Evolutionary conservation across 305 asterid genomes (phyloP).

Genomic region (Nicotiana rustica): DNA sequence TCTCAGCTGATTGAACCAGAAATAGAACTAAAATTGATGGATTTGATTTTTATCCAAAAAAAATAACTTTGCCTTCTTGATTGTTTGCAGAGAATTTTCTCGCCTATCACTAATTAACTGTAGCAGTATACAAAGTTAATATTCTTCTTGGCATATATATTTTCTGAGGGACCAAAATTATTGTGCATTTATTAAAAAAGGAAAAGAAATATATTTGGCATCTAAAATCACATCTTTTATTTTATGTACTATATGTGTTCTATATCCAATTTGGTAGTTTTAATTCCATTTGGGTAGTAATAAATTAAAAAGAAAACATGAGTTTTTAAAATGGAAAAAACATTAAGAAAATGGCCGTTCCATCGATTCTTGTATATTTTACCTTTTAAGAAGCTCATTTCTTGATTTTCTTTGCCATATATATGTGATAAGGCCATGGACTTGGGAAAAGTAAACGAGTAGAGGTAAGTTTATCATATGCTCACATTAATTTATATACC

Average conservation of each 20-base stretch:
- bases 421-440: not conserved
- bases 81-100: not conserved
- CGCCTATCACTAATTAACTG: too few relatives aligned
- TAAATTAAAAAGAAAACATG: not conserved
- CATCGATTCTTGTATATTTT: not conserved
- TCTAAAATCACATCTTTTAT: not conserved
- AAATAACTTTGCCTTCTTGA: not conserved
- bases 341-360: not conserved
- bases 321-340: not conserved
- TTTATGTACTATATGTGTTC: not conserved
- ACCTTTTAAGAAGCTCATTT: not conserved
- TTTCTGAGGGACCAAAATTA: not conserved
- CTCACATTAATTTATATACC: not conserved
- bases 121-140: too few relatives aligned
- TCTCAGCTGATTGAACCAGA: too few relatives aligned
- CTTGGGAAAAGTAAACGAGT: not conserved
- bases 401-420: conserved; percentile 1
- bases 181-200: not conserved
- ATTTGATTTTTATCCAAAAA: too few relatives aligned
- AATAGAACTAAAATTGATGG: too few relatives aligned
- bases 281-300: not conserved
- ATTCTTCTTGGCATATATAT: not conserved
- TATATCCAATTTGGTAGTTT: not conserved
- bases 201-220: not conserved
- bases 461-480: not conserved